Conservation (phyloP, 768 basidiomycete species). For the Multifurca ochricompacta region DNA sequence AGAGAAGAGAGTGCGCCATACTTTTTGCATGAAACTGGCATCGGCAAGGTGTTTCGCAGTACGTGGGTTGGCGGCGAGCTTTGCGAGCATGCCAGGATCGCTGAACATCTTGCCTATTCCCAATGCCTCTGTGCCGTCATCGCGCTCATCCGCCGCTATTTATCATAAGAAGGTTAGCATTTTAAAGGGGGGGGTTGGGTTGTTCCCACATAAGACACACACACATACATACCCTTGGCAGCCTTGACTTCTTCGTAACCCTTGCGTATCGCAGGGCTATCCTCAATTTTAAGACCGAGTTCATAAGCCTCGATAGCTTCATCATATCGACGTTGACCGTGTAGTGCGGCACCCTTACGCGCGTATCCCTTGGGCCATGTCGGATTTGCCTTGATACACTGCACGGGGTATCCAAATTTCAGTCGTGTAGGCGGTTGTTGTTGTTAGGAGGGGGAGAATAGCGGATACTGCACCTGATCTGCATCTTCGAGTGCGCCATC, state of each 20-base stretch:
- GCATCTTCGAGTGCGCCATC: conserved; percentile 76
- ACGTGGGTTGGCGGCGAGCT: conserved; percentile 81
- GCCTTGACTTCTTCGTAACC: conserved; percentile 84
- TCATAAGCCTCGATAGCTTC: conserved; percentile 85
- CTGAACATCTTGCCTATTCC: conserved; percentile 72
- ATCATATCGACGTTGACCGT: conserved; percentile 69
- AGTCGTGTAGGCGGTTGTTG: neutral
- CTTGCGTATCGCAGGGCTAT: conserved; percentile 73
- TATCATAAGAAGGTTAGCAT: neutral
- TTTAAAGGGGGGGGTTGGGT: no score
- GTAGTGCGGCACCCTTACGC: conserved; percentile 88
- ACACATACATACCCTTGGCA: conserved; percentile 54
- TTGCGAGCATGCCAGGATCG: conserved; percentile 76
- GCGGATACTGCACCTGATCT: conserved; percentile 58
- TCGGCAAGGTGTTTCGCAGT: conserved; percentile 80
- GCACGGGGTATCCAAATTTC: conserved; percentile 2
- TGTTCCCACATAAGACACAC: neutral
- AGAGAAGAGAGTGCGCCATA: conserved; percentile 20
- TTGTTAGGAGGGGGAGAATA: neutral
- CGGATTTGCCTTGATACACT: conserved; percentile 77
- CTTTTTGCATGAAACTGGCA: conserved; percentile 70
- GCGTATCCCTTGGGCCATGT: conserved; percentile 87
- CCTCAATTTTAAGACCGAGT: conserved; percentile 72
- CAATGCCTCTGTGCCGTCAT: conserved; percentile 38
- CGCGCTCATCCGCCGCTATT: conserved; percentile 33